Evolutionary conservation across 2,329 filamentous ascomycete species (phyloP), one percentile per base, ranked within the genome.

Genomic region (Venturia asperata): DNA sequence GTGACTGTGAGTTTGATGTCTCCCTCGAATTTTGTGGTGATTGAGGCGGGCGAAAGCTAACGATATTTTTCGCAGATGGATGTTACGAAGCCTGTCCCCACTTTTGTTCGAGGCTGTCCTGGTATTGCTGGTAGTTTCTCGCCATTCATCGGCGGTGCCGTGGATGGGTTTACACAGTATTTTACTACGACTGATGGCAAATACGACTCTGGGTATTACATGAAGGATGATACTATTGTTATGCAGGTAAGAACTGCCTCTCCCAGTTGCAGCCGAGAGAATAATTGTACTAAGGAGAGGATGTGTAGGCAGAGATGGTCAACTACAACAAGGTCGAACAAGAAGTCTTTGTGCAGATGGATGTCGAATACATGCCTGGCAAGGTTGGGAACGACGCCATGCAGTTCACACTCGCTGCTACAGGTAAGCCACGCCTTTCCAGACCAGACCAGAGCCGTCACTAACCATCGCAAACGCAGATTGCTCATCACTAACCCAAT

Each of bases 81-180:
- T 10, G 5, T 63, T 15, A 64, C 30, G 30, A 39, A 56, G 39
- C 1, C 34, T 19, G 41, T 63, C 30, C 34, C 61, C 21, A 43
- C 34, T 30, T 63, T 37, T 47, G 27, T 52, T 7, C 24, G 27
- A 15, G 47, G 47, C 11, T 27, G 34, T 17, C 39, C 39, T 19
- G 43, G 17, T 47, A 4, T 42, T 24, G 61, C 39, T 5, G 10
- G 7, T 19, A 34, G 34, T 24, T 37, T 64, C 7, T 34, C 24
- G 24, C 42, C 62, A 7, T 64, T 64, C 24, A 52, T 64, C 15
- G 62, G 62, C 5, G 63, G 49, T 27, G 63, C 49, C 9, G 63
- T 61, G 49, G 63, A 65, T 62, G 55, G 21, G 9, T 65, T 65
- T 37, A 43, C 37, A 17, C 63, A 65, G 42, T 65, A 61, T 37